phyloP scores from a whole-genome alignment of 805 yeast species.

The Jamesozyma spencerorum region DNA sequence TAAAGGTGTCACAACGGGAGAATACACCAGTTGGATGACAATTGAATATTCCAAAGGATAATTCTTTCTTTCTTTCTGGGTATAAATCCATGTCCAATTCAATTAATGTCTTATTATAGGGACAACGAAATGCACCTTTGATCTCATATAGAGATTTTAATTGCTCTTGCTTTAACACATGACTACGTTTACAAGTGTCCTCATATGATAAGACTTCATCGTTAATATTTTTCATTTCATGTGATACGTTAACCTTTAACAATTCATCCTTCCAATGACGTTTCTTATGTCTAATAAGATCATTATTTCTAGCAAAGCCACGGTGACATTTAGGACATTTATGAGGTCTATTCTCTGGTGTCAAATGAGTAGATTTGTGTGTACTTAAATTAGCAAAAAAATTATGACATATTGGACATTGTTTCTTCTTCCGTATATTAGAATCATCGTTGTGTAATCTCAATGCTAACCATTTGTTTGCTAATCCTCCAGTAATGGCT shows the following conservation, averaged over 20 bases:
- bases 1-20: constrained; percentile 81
- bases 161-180: constrained; percentile 9
- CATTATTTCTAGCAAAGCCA: constrained; percentile 84
- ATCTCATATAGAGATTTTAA: constrained; percentile 16
- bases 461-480: too few relatives aligned
- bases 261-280: constrained; percentile 64
- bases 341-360: constrained; percentile 65
- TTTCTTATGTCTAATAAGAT: constrained; percentile 73
- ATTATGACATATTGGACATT: constrained; percentile 59
- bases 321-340: constrained; percentile 68
- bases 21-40: constrained; percentile 82
- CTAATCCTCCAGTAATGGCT: too few relatives aligned
- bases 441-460: too few relatives aligned
- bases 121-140: constrained; percentile 56
- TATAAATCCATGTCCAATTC: constrained; percentile 19
- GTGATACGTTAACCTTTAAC: neutral
- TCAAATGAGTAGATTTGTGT: constrained; percentile 71
- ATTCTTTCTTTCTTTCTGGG: constrained; percentile 10
- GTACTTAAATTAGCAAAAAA: constrained; percentile 74
- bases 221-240: neutral
- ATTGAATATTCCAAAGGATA: constrained; percentile 7
- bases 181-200: neutral
- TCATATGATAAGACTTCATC: neutral
- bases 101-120: constrained; percentile 37
- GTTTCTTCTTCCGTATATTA: constrained; percentile 44